These are phyloP conservation scores for Amborella trichopoda DNA, from an alignment of 164 flowering plant genomes.

Conservation along the genomic window DNA sequence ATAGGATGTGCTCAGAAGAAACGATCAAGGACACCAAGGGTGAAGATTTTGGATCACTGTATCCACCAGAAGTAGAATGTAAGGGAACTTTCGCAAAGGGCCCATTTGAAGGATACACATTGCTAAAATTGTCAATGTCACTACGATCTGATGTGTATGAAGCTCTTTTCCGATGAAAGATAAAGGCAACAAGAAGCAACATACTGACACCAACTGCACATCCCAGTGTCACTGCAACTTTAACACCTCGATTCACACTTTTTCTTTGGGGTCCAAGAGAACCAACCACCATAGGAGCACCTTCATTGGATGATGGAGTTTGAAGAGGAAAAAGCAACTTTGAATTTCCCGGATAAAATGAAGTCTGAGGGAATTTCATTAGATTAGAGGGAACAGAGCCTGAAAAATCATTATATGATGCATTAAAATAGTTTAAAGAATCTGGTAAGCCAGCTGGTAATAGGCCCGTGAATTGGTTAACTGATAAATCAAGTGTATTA, in stretches of 20 bases:
- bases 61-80: too few relatives aligned
- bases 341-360: conserved; percentile 83
- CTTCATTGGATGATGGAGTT: conserved; percentile 33
- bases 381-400: conserved; percentile 81
- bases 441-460: conserved; percentile 55
- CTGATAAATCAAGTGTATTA: conserved; percentile 54
- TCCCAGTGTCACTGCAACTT: conserved; percentile 48
- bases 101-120: too few relatives aligned
- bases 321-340: conserved; percentile 36
- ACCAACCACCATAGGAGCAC: conserved; percentile 13
- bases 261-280: too few relatives aligned
- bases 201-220: conserved; percentile 51
- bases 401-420: conserved; percentile 74
- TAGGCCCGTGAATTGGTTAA: conserved; percentile 71
- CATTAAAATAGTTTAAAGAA: conserved; percentile 57
- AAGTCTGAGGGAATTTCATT: conserved; percentile 58
- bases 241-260: conserved; percentile 37
- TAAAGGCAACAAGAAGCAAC: conserved; percentile 53
- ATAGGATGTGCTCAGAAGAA: too few relatives aligned
- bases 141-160: conserved; percentile 36
- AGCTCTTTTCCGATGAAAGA: conserved; percentile 35
- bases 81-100: too few relatives aligned
- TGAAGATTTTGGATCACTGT: too few relatives aligned
- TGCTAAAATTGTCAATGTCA: too few relatives aligned
- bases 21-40: too few relatives aligned